phyloP scores from a whole-genome alignment of 2,329 filamentous ascomycete species.

The Ceratocystis colombiana region DNA sequence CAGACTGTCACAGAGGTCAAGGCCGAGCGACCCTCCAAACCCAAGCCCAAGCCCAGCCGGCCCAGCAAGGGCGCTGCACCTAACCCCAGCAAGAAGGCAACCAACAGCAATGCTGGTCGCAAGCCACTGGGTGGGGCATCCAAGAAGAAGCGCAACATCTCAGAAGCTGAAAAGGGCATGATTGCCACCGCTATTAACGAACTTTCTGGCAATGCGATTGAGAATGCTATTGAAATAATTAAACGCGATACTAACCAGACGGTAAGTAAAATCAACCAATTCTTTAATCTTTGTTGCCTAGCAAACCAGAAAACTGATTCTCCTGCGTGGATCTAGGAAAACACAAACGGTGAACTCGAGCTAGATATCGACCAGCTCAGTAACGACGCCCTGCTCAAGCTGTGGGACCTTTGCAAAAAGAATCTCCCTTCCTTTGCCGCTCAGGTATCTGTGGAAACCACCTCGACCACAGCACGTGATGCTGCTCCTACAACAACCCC shows the following conservation, averaged over 20 bases:
- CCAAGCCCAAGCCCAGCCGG: slow-evolving; percentile 45
- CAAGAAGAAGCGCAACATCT: slow-evolving; percentile 49
- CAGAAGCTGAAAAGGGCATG: slow-evolving; percentile 77
- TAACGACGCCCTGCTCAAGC: slow-evolving; percentile 44
- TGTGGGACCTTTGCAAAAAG: slow-evolving; percentile 41
- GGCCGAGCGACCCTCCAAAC: slow-evolving; percentile 50
- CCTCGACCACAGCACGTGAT: slow-evolving; percentile 28
- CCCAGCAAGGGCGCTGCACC: slow-evolving; percentile 30
- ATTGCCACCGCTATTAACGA: slow-evolving; percentile 79
- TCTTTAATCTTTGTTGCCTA: too few species aligned
- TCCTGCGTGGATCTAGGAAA: slow-evolving; percentile 38
- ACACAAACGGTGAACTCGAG: slow-evolving; percentile 49
- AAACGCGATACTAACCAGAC: slow-evolving; percentile 70
- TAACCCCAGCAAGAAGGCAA: slow-evolving; percentile 37
- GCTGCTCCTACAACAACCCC: slow-evolving; percentile 27
- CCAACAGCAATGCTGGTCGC: slow-evolving; percentile 30
- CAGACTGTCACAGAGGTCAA: slow-evolving; percentile 41
- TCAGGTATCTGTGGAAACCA: slow-evolving; percentile 9
- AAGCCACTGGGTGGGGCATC: slow-evolving; percentile 33
- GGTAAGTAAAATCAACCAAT: slow-evolving; percentile 42
- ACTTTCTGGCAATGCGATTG: slow-evolving; percentile 67
- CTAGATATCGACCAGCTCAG: slow-evolving; percentile 50
- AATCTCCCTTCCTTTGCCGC: slow-evolving; percentile 35
- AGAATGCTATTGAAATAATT: slow-evolving; percentile 78
- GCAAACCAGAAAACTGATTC: slow-evolving; percentile 19